Conservation (phyloP, 495 filamentous ascomycete species). For the Bombardia bombarda region DNA sequence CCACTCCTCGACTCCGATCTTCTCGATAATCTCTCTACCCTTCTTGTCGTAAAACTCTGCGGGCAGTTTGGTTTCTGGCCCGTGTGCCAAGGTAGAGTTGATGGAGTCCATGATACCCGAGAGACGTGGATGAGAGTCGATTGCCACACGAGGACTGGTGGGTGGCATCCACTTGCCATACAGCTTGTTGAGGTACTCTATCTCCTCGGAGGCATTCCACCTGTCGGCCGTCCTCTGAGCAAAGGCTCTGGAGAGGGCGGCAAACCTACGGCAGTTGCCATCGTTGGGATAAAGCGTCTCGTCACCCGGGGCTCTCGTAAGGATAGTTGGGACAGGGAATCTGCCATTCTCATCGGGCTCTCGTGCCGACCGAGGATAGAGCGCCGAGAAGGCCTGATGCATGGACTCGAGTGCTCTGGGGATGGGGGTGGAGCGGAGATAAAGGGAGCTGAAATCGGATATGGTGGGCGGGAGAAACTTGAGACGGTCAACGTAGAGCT, state of each 20-base stretch:
- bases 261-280: slow-evolving; percentile 72
- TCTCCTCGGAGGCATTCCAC: slow-evolving; percentile 78
- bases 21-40: slow-evolving; percentile 61
- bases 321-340: slow-evolving; percentile 66
- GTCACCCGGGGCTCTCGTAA: slow-evolving; percentile 62
- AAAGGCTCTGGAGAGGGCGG: slow-evolving; percentile 70
- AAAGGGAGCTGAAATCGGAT: slow-evolving; percentile 56
- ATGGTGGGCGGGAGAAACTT: slow-evolving; percentile 70
- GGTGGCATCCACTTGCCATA: slow-evolving; percentile 80
- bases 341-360: slow-evolving; percentile 27
- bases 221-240: slow-evolving; percentile 69
- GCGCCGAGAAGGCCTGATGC: slow-evolving; percentile 80
- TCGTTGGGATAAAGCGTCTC: slow-evolving; percentile 95
- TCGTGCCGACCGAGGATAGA: slow-evolving; percentile 72
- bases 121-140: slow-evolving; percentile 76
- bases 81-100: slow-evolving; percentile 83
- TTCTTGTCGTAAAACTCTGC: slow-evolving; percentile 80
- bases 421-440: slow-evolving; percentile 79
- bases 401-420: slow-evolving; percentile 80
- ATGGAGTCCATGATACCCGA: slow-evolving; percentile 91
- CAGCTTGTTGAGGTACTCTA: slow-evolving; percentile 71
- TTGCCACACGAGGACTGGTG: slow-evolving; percentile 56
- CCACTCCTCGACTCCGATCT: slow-evolving; percentile 87
- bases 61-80: slow-evolving; percentile 67
- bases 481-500: slow-evolving; percentile 84